Base-by-base conservation (phyloP, 768 basidiomycete species). In the Chiua virens region DNA sequence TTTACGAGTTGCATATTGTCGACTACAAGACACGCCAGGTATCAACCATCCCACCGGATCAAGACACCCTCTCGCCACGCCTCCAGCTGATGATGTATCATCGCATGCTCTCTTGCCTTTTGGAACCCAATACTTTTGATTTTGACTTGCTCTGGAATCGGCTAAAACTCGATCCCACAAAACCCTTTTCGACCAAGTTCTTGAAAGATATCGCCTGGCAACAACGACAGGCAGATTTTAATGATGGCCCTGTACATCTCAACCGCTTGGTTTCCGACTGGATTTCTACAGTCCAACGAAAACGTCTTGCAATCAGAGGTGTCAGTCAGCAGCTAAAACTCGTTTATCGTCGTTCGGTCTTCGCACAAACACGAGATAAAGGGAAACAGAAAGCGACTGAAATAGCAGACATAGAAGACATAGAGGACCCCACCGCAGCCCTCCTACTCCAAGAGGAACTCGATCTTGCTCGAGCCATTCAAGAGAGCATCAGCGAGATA, bases 31-130 rank as follows among this genome's bases (percentile, higher is more conserved):
- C 88, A 17, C 78, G 89, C 40, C 71, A 65, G 13, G 63, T 66
- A 3, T 52, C 71, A 2, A 73, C 65, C 14, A 56, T 90, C 2
- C 89, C 89, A 2, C 64, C 73, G 4, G 73, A 82, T 14, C 74
- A 76, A 36, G 88, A 90, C 54, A 75, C 81, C 0, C 63, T 78
- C 14, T 64, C 82, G 1, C 75, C 88, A 0, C 79, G 80, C 8
- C 68, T 90, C 32, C 90, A 92, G 63, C 75, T 92, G 5, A 89
- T 89, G 86, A 68, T 90, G 34, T 92, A 92, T 61, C 78, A 80
- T 58, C 80, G 81, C 17, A 79, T 92, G 45, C 73, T 92, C 34
- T 72, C 74, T 20, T 68, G 70, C 4, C 68, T 89, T 13, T 63
- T 85, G 18, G 66, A 77, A 4, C 73, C 74, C 1, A 55, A 55